Evolutionary conservation across 1,284 basidiomycete genomes (phyloP), one percentile per base, ranked within the genome.

Genomic region (Meira nashicola): DNA sequence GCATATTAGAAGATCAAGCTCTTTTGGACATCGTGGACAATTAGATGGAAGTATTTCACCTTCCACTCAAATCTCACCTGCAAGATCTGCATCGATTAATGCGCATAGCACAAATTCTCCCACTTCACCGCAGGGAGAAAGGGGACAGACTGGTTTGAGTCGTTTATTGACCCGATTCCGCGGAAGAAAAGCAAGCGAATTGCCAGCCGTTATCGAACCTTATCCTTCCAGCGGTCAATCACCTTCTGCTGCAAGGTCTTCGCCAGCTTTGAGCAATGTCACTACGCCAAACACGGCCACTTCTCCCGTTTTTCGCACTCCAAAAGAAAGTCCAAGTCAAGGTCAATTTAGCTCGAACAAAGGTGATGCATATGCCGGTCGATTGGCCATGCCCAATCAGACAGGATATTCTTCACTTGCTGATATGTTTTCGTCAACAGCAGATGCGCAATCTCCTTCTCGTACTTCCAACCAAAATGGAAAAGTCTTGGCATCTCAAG

Each of bases 151-250:
- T 14, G 59, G 64, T 44, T 39, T 70, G 11, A 62, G 64, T 41
- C 61, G 68, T 8, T 59, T 70, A 37, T 60, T 70, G 33, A 68
- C 68, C 39, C 65, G 65, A 57, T 62, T 70, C 52, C 60, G 64
- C 39, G 43, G 48, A 2, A 41, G 52, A 8, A 70, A 70, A 54
- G 54, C 41, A 40, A 33, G 39, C 17, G 65, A 69, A 0, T 58
- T 59, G n/a, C 12, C 46, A 5, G 46, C 17, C 46, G 14, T 48
- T 25, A 15, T 48, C 12, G 66, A 63, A 14, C n/a, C 50, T 38
- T 23, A 15, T 28, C 59, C 56, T 12, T 67, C 63, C 2, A 62
- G 63, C 44, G 66, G 66, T 38, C 66, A 64, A 15, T 67, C 64
- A 59, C 66, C 66, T 25, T 44, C 65, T 9, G 28, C 38, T n/a